Evolutionary conservation across 2,329 filamentous ascomycete genomes (phyloP), one percentile per base, ranked within the genome.

Genomic region (Scedosporium dehoogii): DNA sequence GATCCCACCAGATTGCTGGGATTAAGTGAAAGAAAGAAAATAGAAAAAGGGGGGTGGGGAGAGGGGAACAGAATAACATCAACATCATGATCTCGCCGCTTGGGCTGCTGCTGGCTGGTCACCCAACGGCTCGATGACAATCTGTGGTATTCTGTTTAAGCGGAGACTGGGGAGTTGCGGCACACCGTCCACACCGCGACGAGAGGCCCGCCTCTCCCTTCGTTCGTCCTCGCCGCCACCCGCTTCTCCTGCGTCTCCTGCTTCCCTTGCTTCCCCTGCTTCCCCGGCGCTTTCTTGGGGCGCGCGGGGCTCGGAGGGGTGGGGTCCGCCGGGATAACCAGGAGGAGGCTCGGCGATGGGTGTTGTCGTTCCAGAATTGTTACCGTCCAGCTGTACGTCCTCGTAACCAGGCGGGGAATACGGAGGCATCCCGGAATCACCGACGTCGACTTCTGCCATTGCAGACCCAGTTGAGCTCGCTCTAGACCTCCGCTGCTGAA

Each of bases 61-160:
- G 63, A 16, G 10, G 7, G 61, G 61, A 63, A 59, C 62, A 63
- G 62, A 64, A 63, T 48, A 69, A 62, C 29, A 10, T 33, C 29
- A 33, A 10, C 29, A 60, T 69, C 68, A 57, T 57, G 53, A 38
- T 7, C 18, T 21, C 23, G n/a, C 4, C 7, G n/a, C 21, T 21
- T 23, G 44, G 21, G 44, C 12, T 23, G 46, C 42, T 74, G 18
- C 33, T 59, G 57, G 48, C 6, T 44, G 18, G 14, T 62, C 60
- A 74, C 78, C 44, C 25, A 77, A 80, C n/a, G 81, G 80, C 67
- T 86, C 80, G 58, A 85, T 79, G 27, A 85, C 78, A 68, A 87
- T 87, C 66, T 80, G 78, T 3, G 84, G 84, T 27, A 86, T 70
- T 29, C 69, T 70, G 18, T 71, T 68, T 38, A 85, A 73, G 58